Evolutionary conservation across 306 rosid genomes (phyloP).

Genomic region (Rosa persica): DNA sequence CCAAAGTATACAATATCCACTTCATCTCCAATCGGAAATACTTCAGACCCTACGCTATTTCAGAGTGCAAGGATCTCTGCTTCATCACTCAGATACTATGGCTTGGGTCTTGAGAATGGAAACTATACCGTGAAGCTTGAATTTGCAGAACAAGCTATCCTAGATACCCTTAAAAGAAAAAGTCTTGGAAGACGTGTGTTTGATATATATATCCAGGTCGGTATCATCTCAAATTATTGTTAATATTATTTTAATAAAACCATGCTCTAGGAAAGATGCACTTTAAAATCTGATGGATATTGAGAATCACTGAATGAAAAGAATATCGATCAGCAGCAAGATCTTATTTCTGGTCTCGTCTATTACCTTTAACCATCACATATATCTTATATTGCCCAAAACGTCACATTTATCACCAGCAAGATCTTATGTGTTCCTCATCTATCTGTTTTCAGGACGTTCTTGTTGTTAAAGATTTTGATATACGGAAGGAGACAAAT

Average conservation of each 20-base stretch:
- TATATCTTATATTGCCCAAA: background rate
- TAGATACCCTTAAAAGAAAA: constrained; percentile 41
- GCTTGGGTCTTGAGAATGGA: constrained; percentile 70
- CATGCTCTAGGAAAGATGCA: background rate
- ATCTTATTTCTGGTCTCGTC: background rate
- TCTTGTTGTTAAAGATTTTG: constrained; percentile 57
- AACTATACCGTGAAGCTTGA: constrained; percentile 62
- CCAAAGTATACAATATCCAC: constrained; percentile 29
- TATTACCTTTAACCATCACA: background rate
- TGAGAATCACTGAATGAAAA: background rate
- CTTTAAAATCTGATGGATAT: background rate
- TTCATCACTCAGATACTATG: constrained; percentile 83
- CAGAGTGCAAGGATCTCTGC: constrained; percentile 72
- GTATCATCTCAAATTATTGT: background rate
- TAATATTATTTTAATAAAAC: background rate
- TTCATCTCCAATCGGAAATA: constrained; percentile 35
- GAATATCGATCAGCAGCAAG: background rate
- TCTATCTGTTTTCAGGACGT: constrained; percentile 43
- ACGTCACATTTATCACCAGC: background rate
- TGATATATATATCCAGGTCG: constrained; percentile 72
- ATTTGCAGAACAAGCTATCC: constrained; percentile 54
- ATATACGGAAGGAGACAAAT: constrained; percentile 62
- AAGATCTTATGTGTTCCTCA: background rate
- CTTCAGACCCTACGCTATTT: constrained; percentile 48
- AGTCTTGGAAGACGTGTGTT: constrained; percentile 69